A percentile compares a stretch with the other conserved stretches of the same genome.
These are phyloP conservation scores for Pistacia integerrima DNA, from an alignment of 345 rosid genomes.

Conservation along the genomic window DNA sequence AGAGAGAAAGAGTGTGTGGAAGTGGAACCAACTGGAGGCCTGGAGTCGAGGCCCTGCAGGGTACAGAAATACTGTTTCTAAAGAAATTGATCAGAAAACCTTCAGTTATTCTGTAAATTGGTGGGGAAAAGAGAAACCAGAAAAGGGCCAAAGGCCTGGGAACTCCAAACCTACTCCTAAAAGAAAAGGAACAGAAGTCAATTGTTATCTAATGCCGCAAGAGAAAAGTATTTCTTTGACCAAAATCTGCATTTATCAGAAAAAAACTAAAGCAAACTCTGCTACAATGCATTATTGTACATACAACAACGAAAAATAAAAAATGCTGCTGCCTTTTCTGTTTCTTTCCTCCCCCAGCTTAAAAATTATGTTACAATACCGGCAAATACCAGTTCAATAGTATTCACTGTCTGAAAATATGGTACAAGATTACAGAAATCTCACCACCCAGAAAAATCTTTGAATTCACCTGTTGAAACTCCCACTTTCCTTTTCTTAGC, in stretches of 20 bases:
- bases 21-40: conserved; percentile 3
- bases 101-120: background rate
- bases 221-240: background rate
- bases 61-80: background rate
- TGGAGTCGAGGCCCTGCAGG: background rate
- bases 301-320: conserved; percentile 12
- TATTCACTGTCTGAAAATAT: conserved; percentile 1
- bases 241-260: conserved; percentile 3
- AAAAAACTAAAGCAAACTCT: background rate
- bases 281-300: conserved; percentile 12
- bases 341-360: conserved; percentile 1
- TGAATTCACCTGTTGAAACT: conserved; percentile 52
- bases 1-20: background rate
- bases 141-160: background rate
- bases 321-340: conserved; percentile 9
- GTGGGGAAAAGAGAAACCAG: background rate
- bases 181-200: background rate
- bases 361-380: conserved; percentile 16
- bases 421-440: conserved; percentile 17
- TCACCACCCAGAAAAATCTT: conserved; percentile 87
- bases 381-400: conserved; percentile 4
- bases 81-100: background rate
- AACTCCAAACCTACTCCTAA: background rate
- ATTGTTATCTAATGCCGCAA: background rate
- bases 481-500: conserved; percentile 72